Base-by-base conservation (phyloP, 805 yeast species). In the Saccharomyces jurei region DNA sequence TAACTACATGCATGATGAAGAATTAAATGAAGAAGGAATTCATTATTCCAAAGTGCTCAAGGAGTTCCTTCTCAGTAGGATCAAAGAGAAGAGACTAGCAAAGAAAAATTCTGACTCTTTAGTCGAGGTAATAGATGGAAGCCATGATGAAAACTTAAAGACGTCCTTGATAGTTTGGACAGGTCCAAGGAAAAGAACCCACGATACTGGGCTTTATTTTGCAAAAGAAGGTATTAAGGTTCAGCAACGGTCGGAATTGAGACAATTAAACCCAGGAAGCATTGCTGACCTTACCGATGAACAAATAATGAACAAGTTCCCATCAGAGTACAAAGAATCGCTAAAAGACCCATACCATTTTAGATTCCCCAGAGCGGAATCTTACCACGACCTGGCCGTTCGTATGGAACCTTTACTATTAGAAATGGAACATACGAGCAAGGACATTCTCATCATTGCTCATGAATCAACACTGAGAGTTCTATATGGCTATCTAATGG, bases 341-440 rank as follows among this genome's bases (percentile, higher is more conserved):
- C 54, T 71, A 54, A 71, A 76, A 56, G 97, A 92, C 68, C 97
- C 97, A 1, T 94, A 94, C 66, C 97, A 94, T 71, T 92, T 86
- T 67, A 77, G 99, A 56, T 94, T 81, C 67, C 88, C 96, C 2
- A 78, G 98, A 50, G 89, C 96, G 0, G 99, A 94, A 72, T 87
- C 95, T 51, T 94, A 90, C 67, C 99, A 94, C 71, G 99, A 94
- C 70, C 77, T 94, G 54, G 98, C 99, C 0, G 86, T 94, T 41
- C 83, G 96, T 62, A 80, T 94, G 73, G 99, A 94, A 71, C 96
- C 98, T 0, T 76, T 94, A 53, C 82, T 94, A 57, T 77, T 94
- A 67, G 98, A 94, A 70, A 85, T 94, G 83, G 99, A 94, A 70
- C 80, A 97, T 61, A 84, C 87, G 80, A 81, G 88, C 52, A 88